These are phyloP conservation scores for Linnemannia schmuckeri DNA, from an alignment of 192 early-diverging fungal genomes.

Conservation along the genomic window DNA sequence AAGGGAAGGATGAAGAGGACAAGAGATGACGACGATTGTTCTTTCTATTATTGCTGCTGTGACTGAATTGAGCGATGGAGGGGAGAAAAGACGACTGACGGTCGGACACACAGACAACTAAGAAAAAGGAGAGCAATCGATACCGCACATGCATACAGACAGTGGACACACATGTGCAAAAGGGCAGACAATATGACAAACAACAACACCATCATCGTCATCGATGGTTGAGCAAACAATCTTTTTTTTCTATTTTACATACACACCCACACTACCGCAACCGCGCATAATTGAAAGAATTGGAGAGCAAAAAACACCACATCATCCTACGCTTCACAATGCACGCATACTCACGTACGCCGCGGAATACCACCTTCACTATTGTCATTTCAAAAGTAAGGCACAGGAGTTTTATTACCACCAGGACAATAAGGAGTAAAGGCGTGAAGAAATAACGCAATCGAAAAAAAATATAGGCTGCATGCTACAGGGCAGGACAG, in stretches of 20 bases:
- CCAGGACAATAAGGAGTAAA: too few relatives aligned
- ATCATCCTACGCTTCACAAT: not conserved
- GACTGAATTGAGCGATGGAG: not conserved
- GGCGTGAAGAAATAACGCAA: not conserved
- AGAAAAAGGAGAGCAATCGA: slow-evolving; percentile 25
- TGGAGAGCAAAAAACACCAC: not conserved
- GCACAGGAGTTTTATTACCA: too few relatives aligned
- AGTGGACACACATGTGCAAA: not conserved
- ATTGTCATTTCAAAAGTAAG: too few relatives aligned
- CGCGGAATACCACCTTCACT: too few relatives aligned
- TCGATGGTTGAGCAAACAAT: not conserved
- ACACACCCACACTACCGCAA: not conserved
- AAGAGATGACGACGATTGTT: slow-evolving; percentile 17
- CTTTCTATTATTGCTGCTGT: not conserved
- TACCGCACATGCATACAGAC: slow-evolving; percentile 14
- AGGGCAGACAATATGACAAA: not conserved
- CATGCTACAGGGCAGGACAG: not conserved
- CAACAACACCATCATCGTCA: slow-evolving; percentile 2
- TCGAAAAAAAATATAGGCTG: not conserved
- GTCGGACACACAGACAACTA: not conserved
- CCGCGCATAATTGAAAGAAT: not conserved
- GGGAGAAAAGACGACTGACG: not conserved
- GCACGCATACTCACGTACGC: too few relatives aligned
- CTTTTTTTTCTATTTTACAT: not conserved
- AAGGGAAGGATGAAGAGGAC: not conserved